These are phyloP conservation scores for Starmerella apicola DNA, from an alignment of 805 yeast species.

Conservation along the genomic window DNA sequence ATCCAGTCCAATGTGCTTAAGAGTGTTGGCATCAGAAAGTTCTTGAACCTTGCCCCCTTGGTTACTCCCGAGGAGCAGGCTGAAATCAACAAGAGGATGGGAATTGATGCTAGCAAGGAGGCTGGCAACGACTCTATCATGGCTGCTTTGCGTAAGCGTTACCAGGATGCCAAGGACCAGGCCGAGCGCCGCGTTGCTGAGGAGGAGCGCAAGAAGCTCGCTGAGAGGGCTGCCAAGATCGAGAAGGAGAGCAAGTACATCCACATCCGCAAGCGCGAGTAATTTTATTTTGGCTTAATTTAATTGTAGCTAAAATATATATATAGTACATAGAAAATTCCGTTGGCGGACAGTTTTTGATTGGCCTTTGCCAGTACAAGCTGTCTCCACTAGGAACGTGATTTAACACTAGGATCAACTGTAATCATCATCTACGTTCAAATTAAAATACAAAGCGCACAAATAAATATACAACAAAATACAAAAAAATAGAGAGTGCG, in stretches of 20 bases:
- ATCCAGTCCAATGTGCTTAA: conserved; percentile 59
- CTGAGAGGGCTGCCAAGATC: conserved; percentile 15
- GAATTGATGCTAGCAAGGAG: conserved; percentile 17
- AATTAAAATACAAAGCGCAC: too few species aligned
- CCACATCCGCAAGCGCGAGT: conserved; percentile 13
- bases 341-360: too few species aligned
- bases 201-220: conserved; percentile 22
- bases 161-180: conserved; percentile 26
- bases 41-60: conserved; percentile 48
- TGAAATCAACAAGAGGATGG: conserved; percentile 20
- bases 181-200: conserved; percentile 26
- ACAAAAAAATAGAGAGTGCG: too few species aligned
- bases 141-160: conserved; percentile 21
- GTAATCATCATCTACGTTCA: too few species aligned
- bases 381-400: too few species aligned
- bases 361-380: too few species aligned
- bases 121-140: conserved; percentile 22
- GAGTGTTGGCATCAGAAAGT: conserved; percentile 43
- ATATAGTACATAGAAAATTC: too few species aligned
- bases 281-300: background rate
- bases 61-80: conserved; percentile 38
- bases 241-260: conserved; percentile 18
- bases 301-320: background rate
- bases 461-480: too few species aligned
- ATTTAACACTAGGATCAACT: too few species aligned